Percentiles rank a stretch among this genome's conserved stretches.
Conservation (phyloP, 192 early-diverging fungal species). For the Rhizophagus clarus region DNA sequence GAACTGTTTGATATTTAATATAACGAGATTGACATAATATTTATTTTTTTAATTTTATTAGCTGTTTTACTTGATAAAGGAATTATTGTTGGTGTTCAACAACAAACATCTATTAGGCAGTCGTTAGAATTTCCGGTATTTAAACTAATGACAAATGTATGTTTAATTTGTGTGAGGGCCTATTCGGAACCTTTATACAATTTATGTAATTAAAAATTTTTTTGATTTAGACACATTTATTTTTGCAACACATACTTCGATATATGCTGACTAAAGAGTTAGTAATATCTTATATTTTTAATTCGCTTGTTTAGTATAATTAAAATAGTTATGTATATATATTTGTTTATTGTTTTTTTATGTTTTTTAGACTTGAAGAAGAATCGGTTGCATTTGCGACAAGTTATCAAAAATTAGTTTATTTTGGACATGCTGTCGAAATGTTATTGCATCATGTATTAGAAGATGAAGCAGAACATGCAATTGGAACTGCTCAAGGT, state of each 20-base stretch:
- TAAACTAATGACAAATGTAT: slow-evolving; percentile 68
- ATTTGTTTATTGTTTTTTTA: background rate
- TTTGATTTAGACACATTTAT: slow-evolving; percentile 67
- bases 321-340: background rate
- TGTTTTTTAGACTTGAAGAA: slow-evolving; percentile 47
- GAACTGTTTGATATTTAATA: background rate
- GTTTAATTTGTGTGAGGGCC: background rate
- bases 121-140: slow-evolving; percentile 63
- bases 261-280: slow-evolving; percentile 58
- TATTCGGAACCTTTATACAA: background rate
- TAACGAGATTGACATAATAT: background rate
- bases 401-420: slow-evolving; percentile 73
- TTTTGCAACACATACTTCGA: slow-evolving; percentile 69
- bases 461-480: slow-evolving; percentile 77
- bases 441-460: slow-evolving; percentile 86
- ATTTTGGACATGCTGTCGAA: slow-evolving; percentile 93
- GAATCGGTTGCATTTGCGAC: slow-evolving; percentile 70
- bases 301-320: background rate
- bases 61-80: slow-evolving; percentile 73
- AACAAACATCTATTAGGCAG: slow-evolving; percentile 57
- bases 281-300: background rate
- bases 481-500: slow-evolving; percentile 47
- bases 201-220: background rate
- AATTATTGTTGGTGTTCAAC: slow-evolving; percentile 75
- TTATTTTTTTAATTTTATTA: slow-evolving; percentile 34